Percentiles rank a stretch among this genome's conserved stretches.
These are phyloP conservation scores for Kluyveromyces aestuarii DNA, from an alignment of 805 yeast species.

Conservation along the genomic window DNA sequence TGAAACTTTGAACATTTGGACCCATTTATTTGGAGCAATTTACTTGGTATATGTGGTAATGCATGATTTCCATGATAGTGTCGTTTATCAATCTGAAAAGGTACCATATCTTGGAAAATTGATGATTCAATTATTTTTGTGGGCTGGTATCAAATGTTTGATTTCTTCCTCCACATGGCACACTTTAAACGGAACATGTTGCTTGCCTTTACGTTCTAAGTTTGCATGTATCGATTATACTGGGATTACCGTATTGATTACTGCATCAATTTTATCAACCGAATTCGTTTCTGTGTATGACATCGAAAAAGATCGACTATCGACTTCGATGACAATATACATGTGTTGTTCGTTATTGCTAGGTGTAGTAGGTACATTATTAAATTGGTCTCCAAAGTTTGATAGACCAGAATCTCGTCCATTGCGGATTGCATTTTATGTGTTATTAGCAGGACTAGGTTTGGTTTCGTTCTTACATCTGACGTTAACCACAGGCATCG, in stretches of 20 bases:
- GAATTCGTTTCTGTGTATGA: conserved; percentile 67
- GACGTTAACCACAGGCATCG: conserved; percentile 45
- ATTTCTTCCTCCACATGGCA: conserved; percentile 83
- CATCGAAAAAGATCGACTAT: conserved; percentile 41
- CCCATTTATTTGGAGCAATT: conserved; percentile 68
- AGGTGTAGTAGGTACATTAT: conserved; percentile 62
- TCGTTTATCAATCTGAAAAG: conserved; percentile 40
- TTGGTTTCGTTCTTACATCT: conserved; percentile 49
- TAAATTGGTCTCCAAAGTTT: conserved; percentile 90
- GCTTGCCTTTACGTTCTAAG: conserved; percentile 48
- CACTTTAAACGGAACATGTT: conserved; percentile 74
- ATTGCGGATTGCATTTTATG: conserved; percentile 69
- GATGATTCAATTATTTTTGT: conserved; percentile 54
- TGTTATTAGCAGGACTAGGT: conserved; percentile 72
- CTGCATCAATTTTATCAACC: conserved; percentile 79
- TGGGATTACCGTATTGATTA: conserved; percentile 83
- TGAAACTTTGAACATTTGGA: conserved; percentile 90
- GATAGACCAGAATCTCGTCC: conserved; percentile 82
- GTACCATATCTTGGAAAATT: conserved; percentile 23
- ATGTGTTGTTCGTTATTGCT: conserved; percentile 53
- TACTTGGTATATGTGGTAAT: conserved; percentile 47
- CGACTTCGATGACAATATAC: conserved; percentile 30
- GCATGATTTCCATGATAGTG: conserved; percentile 55
- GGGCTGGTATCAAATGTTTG: conserved; percentile 70
- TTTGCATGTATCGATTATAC: conserved; percentile 94